Base-by-base conservation (phyloP, 768 basidiomycete genomes). In the Mycena galopus region DNA sequence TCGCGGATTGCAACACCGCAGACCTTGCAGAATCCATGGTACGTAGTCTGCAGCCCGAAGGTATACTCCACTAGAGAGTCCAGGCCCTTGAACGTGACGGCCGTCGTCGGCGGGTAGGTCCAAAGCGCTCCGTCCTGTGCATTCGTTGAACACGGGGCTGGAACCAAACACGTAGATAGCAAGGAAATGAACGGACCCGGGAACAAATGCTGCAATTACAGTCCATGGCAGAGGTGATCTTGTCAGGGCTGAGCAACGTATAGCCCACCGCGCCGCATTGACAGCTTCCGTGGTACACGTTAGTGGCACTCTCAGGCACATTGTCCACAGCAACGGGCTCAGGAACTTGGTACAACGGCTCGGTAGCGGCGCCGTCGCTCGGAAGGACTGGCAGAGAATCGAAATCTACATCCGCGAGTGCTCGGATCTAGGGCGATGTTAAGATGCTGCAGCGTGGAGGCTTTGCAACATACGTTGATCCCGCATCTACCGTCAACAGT, bases 131-230 rank as follows among this genome's bases (percentile, higher is more conserved):
- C 72, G 29, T 69, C 57, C 72, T 73, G 37, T 27, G 21, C 10
- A 17, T 29, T 23, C 11, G 50, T 19, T 39, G 17, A 39, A 14
- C 17, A 39, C 3, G 39, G 12, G 39, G 39, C 39, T 10, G 17
- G 39, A 39, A 14, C 39, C 11, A 39, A 14, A 3, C 39, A 39
- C 6, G 33, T 35, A n/a, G n/a, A n/a, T n/a, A n/a, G n/a, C 23
- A 9, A 47, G 23, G 29, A 25, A 29, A 19, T 61, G n/a, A n/a
- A n/a, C 72, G 3, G 2, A 69, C 73, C 32, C 65, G 57, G 2
- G 32, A 53, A 62, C 73, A 74, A 21, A 74, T 71, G 50, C 73
- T 74, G 69, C 73, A 74, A 27, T 74, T 64, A 61, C 73, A 74
- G 25, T 33, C 55, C 6, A 16, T 25, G 44, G 65, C 69, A 2